phyloP scores from a whole-genome alignment of 768 basidiomycete genomes.

The Sistotremastrum suecicum region DNA sequence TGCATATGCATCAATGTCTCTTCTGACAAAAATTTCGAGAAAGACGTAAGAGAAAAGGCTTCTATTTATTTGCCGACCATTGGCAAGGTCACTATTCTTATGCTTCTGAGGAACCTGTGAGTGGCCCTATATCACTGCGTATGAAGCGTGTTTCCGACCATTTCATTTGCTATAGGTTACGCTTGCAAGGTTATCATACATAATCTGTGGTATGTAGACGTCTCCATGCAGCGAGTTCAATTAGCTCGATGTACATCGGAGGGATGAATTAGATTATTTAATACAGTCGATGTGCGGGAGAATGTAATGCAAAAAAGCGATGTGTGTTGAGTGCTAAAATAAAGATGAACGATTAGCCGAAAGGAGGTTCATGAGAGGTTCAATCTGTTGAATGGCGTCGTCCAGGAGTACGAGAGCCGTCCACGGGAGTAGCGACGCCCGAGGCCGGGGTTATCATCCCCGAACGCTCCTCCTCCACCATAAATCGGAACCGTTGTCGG shows the following conservation, averaged over 20 bases:
- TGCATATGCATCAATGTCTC: conserved; percentile 89
- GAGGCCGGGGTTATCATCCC: conserved; percentile 23
- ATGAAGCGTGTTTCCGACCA: too few relatives aligned
- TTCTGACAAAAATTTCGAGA: conserved; percentile 93
- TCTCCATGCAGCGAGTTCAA: not conserved
- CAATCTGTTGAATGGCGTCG: conserved; percentile 11
- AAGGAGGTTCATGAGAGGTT: conserved; percentile 30
- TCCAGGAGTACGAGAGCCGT: conserved; percentile 29
- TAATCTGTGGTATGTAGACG: too few relatives aligned
- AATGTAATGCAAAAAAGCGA: not conserved
- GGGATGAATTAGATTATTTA: not conserved
- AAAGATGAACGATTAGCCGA: conserved; percentile 15
- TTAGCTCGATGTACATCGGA: not conserved
- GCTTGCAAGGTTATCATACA: conserved; percentile 1
- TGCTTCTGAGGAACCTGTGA: conserved; percentile 92
- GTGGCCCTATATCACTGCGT: conserved; percentile 15
- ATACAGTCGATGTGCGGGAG: not conserved
- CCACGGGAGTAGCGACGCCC: conserved; percentile 50
- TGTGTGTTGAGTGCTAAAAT: conserved; percentile 1
- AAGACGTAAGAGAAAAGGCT: conserved; percentile 85
- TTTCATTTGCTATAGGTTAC: not conserved
- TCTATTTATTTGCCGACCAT: conserved; percentile 91
- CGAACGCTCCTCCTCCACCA: conserved; percentile 34
- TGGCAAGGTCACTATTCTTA: conserved; percentile 95
- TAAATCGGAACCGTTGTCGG: conserved; percentile 68